These are phyloP conservation scores for Hemileccinum rubropunctum DNA, from an alignment of 768 basidiomycete genomes.

Conservation along the genomic window DNA sequence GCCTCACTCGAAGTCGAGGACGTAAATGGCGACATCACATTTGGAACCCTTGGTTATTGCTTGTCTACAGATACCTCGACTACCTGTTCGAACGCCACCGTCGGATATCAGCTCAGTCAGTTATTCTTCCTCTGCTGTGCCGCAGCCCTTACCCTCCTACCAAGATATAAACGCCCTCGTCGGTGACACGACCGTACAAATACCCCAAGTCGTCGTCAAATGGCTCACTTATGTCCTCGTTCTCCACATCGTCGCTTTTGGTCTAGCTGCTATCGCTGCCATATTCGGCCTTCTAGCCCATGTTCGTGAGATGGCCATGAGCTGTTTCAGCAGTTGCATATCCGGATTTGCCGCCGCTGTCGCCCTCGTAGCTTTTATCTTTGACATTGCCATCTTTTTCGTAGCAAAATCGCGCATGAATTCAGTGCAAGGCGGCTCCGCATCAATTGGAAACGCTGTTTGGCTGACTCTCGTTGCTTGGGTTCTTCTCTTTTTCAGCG, in stretches of 20 bases:
- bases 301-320: slow-evolving; percentile 82
- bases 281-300: slow-evolving; percentile 88
- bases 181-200: slow-evolving; percentile 64
- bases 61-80: slow-evolving; percentile 50
- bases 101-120: slow-evolving; percentile 89
- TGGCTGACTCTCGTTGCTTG: slow-evolving; percentile 91
- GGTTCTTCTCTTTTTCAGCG: slow-evolving; percentile 84
- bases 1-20: slow-evolving; percentile 53
- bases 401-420: slow-evolving; percentile 85
- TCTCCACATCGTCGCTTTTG: slow-evolving; percentile 87
- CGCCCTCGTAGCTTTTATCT: slow-evolving; percentile 84
- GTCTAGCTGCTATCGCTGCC: slow-evolving; percentile 64
- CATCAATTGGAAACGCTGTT: slow-evolving; percentile 81
- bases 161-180: slow-evolving; percentile 82
- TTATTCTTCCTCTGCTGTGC: slow-evolving; percentile 10
- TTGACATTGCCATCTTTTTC: slow-evolving; percentile 91
- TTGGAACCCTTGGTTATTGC: slow-evolving; percentile 93
- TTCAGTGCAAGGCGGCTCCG: slow-evolving; percentile 63
- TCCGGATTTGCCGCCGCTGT: slow-evolving; percentile 79
- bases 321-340: slow-evolving; percentile 76
- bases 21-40: slow-evolving; percentile 61
- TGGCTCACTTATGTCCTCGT: slow-evolving; percentile 95
- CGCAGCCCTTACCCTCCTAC: slow-evolving; percentile 7
- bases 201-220: slow-evolving; percentile 83
- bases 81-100: slow-evolving; percentile 73